Percentiles rank a stretch among this genome's conserved stretches.
These are phyloP conservation scores for Malus asiatica DNA, from an alignment of 306 rosid genomes.

Conservation along the genomic window DNA sequence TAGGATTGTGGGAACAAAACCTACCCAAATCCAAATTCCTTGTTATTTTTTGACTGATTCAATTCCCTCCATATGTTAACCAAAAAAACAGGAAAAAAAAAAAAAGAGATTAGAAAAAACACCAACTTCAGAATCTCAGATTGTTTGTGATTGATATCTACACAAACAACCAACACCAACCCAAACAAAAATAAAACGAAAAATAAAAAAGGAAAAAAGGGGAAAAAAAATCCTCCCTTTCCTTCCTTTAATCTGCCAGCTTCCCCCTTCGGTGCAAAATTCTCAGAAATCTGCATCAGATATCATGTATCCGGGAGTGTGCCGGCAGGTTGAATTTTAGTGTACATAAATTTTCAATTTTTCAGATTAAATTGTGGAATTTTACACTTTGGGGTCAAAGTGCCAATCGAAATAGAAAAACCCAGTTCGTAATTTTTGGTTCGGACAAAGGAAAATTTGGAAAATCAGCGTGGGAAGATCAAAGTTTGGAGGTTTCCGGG, in stretches of 20 bases:
- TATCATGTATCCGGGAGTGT: neutral
- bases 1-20: too few relatives aligned
- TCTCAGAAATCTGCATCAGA: neutral
- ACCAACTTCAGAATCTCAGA: neutral
- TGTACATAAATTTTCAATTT: neutral
- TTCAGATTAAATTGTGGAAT: neutral
- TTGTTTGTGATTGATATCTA: neutral
- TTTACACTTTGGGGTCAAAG: neutral
- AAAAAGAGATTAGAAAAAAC: neutral
- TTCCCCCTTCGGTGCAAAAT: neutral
- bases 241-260: neutral
- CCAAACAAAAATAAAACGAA: neutral
- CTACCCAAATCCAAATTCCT: neutral
- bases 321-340: conserved; percentile 9
- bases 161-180: neutral
- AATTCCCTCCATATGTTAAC: neutral
- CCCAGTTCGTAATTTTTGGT: neutral
- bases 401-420: neutral
- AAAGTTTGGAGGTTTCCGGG: neutral
- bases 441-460: neutral
- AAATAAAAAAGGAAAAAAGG: neutral
- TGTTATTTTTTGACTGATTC: neutral
- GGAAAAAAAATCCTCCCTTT: neutral
- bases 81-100: neutral
- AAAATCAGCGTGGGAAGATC: neutral